phyloP scores from a whole-genome alignment of 1,284 basidiomycete genomes.

The Psilocybe mexicana region DNA sequence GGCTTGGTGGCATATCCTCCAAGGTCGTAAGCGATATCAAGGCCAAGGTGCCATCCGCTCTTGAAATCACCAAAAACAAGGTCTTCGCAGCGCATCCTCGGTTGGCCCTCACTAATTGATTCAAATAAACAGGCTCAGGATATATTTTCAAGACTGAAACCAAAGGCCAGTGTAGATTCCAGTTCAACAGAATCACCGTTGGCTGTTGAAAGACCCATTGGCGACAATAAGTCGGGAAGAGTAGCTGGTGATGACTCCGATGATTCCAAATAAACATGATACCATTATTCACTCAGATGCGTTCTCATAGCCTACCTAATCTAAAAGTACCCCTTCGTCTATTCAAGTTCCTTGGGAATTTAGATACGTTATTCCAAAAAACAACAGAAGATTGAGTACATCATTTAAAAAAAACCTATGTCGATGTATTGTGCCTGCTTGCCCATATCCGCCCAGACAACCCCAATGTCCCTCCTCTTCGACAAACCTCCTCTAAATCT shows the following conservation, averaged over 20 bases:
- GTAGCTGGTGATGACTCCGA: too few species aligned
- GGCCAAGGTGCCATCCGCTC: neutral
- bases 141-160: neutral
- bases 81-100: neutral
- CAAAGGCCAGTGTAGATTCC: neutral
- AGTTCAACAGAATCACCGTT: neutral
- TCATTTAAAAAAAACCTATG: constrained; percentile 3
- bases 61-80: neutral
- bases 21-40: too few species aligned
- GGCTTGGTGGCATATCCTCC: too few species aligned
- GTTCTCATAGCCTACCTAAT: too few species aligned
- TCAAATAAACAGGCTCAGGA: neutral
- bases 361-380: too few species aligned
- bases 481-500: constrained; percentile 48
- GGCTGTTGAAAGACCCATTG: neutral
- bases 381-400: neutral
- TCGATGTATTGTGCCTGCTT: constrained; percentile 20
- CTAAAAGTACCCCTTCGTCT: too few species aligned
- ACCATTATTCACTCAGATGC: too few species aligned
- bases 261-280: too few species aligned
- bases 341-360: too few species aligned
- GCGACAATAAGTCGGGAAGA: too few species aligned
- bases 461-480: constrained; percentile 50
- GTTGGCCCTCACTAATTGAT: neutral
- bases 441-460: constrained; percentile 49